These are phyloP conservation scores for Paraphysoderma sedebokerense DNA, from an alignment of 371 early-diverging fungal species.

Conservation along the genomic window DNA sequence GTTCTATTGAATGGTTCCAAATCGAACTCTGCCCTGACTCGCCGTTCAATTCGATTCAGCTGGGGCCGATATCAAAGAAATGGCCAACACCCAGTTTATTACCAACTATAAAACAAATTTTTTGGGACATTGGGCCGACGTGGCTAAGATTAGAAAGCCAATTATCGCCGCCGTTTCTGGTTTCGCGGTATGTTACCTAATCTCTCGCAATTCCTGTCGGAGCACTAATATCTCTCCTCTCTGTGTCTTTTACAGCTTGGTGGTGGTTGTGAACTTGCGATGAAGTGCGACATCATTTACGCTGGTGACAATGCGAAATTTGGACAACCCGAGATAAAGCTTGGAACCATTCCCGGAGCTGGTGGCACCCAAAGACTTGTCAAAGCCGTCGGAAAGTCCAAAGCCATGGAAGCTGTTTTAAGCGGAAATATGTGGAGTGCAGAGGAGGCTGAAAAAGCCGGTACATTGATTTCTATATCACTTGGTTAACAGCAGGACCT, in stretches of 20 bases:
- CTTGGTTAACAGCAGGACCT: not conserved
- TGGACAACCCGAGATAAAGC: conserved; percentile 96
- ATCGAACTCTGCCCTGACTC: not conserved
- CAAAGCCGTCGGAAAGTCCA: conserved; percentile 90
- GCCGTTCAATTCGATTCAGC: conserved; percentile 25
- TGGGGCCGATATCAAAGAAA: conserved; percentile 98
- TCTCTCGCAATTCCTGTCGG: not conserved
- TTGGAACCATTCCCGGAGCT: conserved; percentile 80
- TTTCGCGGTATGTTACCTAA: conserved; percentile 55
- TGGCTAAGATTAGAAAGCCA: conserved; percentile 82
- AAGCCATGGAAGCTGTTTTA: conserved; percentile 94
- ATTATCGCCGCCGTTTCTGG: conserved; percentile 95
- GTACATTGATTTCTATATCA: no score
- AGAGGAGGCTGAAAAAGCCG: conserved; percentile 66
- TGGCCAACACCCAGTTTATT: conserved; percentile 70
- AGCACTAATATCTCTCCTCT: conserved; percentile 3
- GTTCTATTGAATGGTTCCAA: no score
- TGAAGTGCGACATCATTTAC: conserved; percentile 98
- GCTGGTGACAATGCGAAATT: conserved; percentile 93
- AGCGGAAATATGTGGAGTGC: conserved; percentile 77
- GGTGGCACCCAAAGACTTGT: conserved; percentile 55
- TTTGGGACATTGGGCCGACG: conserved; percentile 78
- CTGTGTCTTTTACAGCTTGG: conserved; percentile 42
- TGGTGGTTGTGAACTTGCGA: conserved; percentile 96
- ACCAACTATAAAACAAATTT: conserved; percentile 79